Percentiles rank a stretch among this genome's conserved stretches.
Conservation (phyloP, 306 rosid genomes). For the Alnus rubra region DNA sequence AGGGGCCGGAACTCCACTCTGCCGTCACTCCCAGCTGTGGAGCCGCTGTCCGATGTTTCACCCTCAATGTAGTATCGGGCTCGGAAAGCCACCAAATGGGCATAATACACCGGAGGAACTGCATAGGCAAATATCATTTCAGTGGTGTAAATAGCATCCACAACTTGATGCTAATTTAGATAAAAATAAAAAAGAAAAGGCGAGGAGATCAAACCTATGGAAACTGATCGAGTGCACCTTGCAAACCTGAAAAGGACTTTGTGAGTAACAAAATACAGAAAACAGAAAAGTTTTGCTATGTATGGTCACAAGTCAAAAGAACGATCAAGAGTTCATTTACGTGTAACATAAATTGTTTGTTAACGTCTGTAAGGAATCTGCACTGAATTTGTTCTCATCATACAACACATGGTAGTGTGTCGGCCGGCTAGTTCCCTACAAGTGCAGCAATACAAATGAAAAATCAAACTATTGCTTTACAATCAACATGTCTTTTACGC, state of each 20-base stretch:
- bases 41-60: constrained; percentile 27
- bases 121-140: neutral
- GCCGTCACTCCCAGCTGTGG: constrained; percentile 9
- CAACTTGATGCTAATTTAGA: too few relatives aligned
- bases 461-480: neutral
- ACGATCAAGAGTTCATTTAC: constrained; percentile 11
- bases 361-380: constrained; percentile 37
- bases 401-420: constrained; percentile 45
- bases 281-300: neutral
- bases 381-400: constrained; percentile 47
- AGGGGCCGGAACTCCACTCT: constrained; percentile 18
- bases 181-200: neutral
- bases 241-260: constrained; percentile 36
- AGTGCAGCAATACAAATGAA: neutral
- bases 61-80: constrained; percentile 37
- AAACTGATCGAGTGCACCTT: constrained; percentile 54
- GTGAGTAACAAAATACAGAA: neutral
- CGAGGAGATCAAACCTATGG: constrained; percentile 32
- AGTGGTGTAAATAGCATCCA: neutral
- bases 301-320: neutral
- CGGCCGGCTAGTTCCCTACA: constrained; percentile 55
- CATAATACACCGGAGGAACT: constrained; percentile 50
- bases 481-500: neutral
- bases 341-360: constrained; percentile 55
- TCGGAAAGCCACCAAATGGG: constrained; percentile 39